Evolutionary conservation across 305 asterid species (phyloP), one percentile per base, ranked within the genome.

Genomic region (Ruellia speciosa): DNA sequence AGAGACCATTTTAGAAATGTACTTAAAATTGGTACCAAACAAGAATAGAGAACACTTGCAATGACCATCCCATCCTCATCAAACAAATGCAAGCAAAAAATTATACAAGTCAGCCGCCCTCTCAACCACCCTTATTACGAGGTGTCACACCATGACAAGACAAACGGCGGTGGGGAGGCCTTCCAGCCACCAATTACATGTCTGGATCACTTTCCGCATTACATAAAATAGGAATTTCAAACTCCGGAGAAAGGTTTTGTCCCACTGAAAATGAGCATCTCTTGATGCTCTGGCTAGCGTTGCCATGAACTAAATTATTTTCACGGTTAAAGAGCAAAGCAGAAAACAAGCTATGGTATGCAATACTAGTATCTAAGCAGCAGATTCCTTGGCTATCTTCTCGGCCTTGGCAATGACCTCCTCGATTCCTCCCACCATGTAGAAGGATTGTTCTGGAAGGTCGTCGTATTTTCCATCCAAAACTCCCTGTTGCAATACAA

Each of bases 371-470:
- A 65, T 69, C 84, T 78, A 81, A 51, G 95, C 66, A 31, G 93
- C 92, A 55, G 95, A 80, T 72, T 90, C 97, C 75, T 80, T 90
- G 69, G 96, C 89, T 56, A 90, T 90, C 94, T 90, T 90, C 84
- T 90, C 96, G 3, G 97, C 95, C 82, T 90, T 90, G 60, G 97
- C 96, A 49, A 85, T 78, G 67, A 90, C 97, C 80, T 90, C 97
- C 0, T 87, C 97, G 1, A 90, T 90, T 65, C 97, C 97, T 79
- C 97, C 97, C 56, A 90, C 96, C 97, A 90, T 85, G 79, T 90
- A 90, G 73, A 90, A 90, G 8, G 97, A 81, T 58, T 90, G 97
- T 66, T 90, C 97, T 14, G 97, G 47, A 59, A 90, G 94, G 66
- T 90, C 97, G 16, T 90, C 96, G 0, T 81, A 90, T 54, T 87